Evolutionary conservation across 179 eudicot species (phyloP), one percentile per base, ranked within the genome.

Genomic region (Silene vulgaris): DNA sequence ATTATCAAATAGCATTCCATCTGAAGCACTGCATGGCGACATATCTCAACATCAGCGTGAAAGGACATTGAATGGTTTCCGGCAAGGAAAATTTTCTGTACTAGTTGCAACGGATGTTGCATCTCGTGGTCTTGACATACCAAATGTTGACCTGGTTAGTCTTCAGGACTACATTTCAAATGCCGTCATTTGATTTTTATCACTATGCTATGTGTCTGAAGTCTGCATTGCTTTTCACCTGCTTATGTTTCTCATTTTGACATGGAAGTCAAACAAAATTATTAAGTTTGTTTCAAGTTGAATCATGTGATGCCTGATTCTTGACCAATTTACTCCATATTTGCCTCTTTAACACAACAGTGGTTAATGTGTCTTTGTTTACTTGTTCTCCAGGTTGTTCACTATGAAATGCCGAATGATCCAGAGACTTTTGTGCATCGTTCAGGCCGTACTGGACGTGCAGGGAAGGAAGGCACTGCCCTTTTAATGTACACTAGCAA

Each of bases 101-200:
- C 96, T 93, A 71, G 98, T 93, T 85, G 98, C 98, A 70, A 93
- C 98, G 52, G 98, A 93, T 78, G 98, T 93, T 80, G 98, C 97
- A 67, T 84, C 97, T 74, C 97, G 96, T 81, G 97, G 97, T 69
- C 97, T 92, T 80, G 97, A 92, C 80, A 93, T 93, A 67, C 98
- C 98, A 19, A 86, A 93, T 78, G 98, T 93, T 78, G 98, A 93
- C 72, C 80, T 93, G 86, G 98, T 93, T 79, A 85, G 88, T 79
- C 61, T 16, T 43, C 65, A 21, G 45, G 8, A 13, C 16, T 74
- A 26, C 30, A 7, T 54, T 60, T 80, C 54, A 13, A 8, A 61
- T 16, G 11, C 2, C 0, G 63, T 75, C 32, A 23, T 48, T 30
- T 20, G n/a, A 3, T 30, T 7, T 19, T 9, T 60, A 20, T 73